phyloP scores from a whole-genome alignment of 2,329 filamentous ascomycete species.

The Fusarium nodosum region DNA sequence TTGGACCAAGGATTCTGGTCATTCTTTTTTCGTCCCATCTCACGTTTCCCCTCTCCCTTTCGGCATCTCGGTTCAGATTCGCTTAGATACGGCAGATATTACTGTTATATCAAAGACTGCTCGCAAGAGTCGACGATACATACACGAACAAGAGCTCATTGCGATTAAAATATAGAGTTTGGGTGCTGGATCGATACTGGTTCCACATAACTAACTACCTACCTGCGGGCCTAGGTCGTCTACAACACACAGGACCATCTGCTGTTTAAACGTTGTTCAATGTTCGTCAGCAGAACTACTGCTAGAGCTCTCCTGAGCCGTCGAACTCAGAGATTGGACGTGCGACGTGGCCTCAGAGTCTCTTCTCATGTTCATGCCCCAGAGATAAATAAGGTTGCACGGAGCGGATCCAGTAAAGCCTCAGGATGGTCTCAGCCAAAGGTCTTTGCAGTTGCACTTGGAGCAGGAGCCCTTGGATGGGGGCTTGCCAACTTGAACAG shows the following conservation, averaged over 20 bases:
- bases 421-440: slow-evolving; percentile 51
- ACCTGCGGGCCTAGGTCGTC: slow-evolving; percentile 13
- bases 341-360: slow-evolving; percentile 33
- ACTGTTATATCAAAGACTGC: slow-evolving; percentile 4
- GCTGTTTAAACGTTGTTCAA: slow-evolving; percentile 10
- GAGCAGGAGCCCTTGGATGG: slow-evolving; percentile 59
- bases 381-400: slow-evolving; percentile 17
- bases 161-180: slow-evolving; percentile 16
- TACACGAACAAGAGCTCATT: slow-evolving; percentile 1
- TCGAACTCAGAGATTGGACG: slow-evolving; percentile 22
- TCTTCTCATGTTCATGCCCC: slow-evolving; percentile 21
- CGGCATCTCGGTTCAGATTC: slow-evolving; percentile 27
- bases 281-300: slow-evolving; percentile 38
- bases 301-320: slow-evolving; percentile 40
- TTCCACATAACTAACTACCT: slow-evolving; percentile 17
- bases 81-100: slow-evolving; percentile 37
- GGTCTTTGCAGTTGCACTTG: slow-evolving; percentile 57
- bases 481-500: slow-evolving; percentile 53
- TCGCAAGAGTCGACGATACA: slow-evolving; percentile 4
- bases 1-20: slow-evolving; percentile 22
- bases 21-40: slow-evolving; percentile 1
- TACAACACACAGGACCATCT: slow-evolving; percentile 2
- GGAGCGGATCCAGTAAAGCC: slow-evolving; percentile 14
- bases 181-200: slow-evolving; percentile 21
- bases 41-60: slow-evolving; percentile 10